These are phyloP conservation scores for Fusarium sp. DNA, from an alignment of 2,329 filamentous ascomycete species.

Conservation along the genomic window DNA sequence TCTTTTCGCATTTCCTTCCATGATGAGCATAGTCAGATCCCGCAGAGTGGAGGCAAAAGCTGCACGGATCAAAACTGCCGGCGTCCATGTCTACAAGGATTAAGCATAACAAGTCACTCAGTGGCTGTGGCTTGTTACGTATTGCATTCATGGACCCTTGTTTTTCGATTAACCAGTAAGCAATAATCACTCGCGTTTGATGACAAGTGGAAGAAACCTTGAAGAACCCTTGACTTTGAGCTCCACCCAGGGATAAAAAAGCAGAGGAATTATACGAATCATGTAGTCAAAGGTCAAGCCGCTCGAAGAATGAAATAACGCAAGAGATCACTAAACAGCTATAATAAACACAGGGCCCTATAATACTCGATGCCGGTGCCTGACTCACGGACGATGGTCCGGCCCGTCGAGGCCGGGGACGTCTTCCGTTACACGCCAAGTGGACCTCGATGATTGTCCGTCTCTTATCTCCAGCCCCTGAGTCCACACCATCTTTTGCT, in stretches of 20 bases:
- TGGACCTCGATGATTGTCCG: not conserved
- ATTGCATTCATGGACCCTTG: too few relatives aligned
- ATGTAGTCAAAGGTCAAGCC: too few relatives aligned
- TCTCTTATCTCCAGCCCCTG: not conserved
- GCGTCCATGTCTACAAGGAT: not conserved
- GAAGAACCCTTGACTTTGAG: not conserved
- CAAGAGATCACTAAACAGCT: too few relatives aligned
- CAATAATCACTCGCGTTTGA: too few relatives aligned
- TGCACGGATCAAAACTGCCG: not conserved
- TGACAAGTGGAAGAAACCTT: not conserved
- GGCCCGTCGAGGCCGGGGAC: slow-evolving; percentile 13
- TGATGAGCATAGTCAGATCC: not conserved
- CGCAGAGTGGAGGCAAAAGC: not conserved
- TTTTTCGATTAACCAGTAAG: too few relatives aligned
- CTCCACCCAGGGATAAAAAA: too few relatives aligned
- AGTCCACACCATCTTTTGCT: not conserved
- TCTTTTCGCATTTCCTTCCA: slow-evolving; percentile 1
- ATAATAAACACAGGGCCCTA: too few relatives aligned
- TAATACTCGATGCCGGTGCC: not conserved
- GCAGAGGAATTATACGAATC: too few relatives aligned
- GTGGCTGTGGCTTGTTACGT: not conserved
- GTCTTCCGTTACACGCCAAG: not conserved
- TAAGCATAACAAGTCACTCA: not conserved
- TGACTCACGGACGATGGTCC: slow-evolving; percentile 3
- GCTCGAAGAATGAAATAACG: too few relatives aligned